These are phyloP conservation scores for Myochromella boudieri DNA, from an alignment of 768 basidiomycete species.

Conservation along the genomic window DNA sequence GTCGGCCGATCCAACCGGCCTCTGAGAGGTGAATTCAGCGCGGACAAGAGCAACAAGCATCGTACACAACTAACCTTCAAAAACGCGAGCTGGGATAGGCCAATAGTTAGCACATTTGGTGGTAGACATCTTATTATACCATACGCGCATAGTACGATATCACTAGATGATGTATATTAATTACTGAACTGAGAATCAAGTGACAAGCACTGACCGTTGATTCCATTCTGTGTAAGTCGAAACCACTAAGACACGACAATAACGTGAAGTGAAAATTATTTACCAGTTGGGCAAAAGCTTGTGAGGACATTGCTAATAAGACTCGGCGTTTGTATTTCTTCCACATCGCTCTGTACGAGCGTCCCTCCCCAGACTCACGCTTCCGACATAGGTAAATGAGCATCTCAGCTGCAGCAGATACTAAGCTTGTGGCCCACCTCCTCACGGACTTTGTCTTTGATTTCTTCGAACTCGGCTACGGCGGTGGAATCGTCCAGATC, in stretches of 20 bases:
- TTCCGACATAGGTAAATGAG: conserved; percentile 30
- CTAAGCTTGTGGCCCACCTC: conserved; percentile 45
- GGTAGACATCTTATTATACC: conserved; percentile 24
- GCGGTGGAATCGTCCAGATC: conserved; percentile 67
- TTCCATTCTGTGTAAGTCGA: conserved; percentile 73
- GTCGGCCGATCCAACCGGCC: conserved; percentile 86
- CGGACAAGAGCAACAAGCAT: neutral
- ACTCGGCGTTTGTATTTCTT: conserved; percentile 83
- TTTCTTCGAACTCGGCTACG: conserved; percentile 84
- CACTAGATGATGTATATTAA: conserved; percentile 43
- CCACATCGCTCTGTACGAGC: conserved; percentile 85
- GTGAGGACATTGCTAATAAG: conserved; percentile 91
- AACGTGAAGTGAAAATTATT: conserved; percentile 26
- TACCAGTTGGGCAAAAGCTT: conserved; percentile 93
- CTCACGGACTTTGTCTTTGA: conserved; percentile 74
- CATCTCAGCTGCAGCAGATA: neutral
- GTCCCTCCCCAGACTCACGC: conserved; percentile 74
- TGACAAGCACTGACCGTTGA: conserved; percentile 57
- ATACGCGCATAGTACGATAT: conserved; percentile 94
- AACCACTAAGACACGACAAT: neutral
- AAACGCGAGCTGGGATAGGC: conserved; percentile 69
- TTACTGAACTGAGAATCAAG: conserved; percentile 4
- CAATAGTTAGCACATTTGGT: neutral
- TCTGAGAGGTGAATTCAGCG: conserved; percentile 35
- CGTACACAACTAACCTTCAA: conserved; percentile 65